Evolutionary conservation across 2,329 filamentous ascomycete species (phyloP).

Genomic region (Colletotrichum viniferum): DNA sequence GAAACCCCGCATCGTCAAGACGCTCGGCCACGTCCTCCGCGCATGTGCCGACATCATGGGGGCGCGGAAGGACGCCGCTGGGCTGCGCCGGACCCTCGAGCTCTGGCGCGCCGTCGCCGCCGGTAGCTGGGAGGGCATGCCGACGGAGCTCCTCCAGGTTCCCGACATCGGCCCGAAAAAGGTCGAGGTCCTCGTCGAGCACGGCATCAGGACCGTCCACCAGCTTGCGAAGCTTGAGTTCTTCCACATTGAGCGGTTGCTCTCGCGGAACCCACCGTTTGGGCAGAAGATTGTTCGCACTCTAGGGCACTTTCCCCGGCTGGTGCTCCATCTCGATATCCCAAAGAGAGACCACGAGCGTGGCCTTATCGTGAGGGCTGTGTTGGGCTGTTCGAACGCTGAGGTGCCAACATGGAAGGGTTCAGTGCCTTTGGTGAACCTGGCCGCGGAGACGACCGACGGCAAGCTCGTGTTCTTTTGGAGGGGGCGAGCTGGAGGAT

Average conservation of each 20-base stretch:
- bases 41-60: constrained; percentile 44
- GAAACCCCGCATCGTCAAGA: constrained; percentile 32
- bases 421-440: constrained; percentile 71
- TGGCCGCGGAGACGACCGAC: constrained; percentile 74
- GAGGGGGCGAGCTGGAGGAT: constrained; percentile 64
- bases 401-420: constrained; percentile 64
- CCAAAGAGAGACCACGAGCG: constrained; percentile 29
- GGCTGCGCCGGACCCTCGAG: constrained; percentile 73
- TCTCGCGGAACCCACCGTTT: constrained; percentile 83
- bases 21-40: constrained; percentile 38
- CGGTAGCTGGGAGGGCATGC: constrained; percentile 71
- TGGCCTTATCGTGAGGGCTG: constrained; percentile 63
- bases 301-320: constrained; percentile 71
- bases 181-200: constrained; percentile 74
- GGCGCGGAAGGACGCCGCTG: constrained; percentile 61
- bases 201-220: constrained; percentile 74
- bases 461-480: constrained; percentile 74
- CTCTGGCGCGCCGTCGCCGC: constrained; percentile 79
- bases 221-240: constrained; percentile 71
- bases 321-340: constrained; percentile 46
- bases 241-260: constrained; percentile 74
- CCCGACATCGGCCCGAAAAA: constrained; percentile 76
- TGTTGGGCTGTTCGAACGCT: constrained; percentile 74
- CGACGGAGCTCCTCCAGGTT: constrained; percentile 83
- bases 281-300: constrained; percentile 71